phyloP scores from a whole-genome alignment of 2,329 filamentous ascomycete species.

The Colletotrichum cereale region DNA sequence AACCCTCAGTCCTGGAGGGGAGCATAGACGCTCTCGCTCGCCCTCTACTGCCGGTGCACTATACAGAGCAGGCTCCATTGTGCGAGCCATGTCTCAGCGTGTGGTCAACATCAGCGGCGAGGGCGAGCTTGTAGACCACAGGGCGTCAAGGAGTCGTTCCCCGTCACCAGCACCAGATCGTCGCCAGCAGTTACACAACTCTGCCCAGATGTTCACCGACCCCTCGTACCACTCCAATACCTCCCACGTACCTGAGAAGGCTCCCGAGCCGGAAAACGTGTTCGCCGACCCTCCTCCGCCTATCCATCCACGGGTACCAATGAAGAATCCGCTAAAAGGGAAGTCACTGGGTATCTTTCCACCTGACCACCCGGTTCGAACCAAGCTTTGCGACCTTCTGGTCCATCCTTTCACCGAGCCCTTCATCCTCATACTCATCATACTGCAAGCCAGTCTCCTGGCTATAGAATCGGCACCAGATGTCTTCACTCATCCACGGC shows the following conservation, averaged over 20 bases:
- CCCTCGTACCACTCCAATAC: conserved; percentile 66
- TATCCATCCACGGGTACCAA: conserved; percentile 50
- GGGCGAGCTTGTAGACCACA: conserved; percentile 82
- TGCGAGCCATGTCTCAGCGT: conserved; percentile 92
- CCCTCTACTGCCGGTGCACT: conserved; percentile 74
- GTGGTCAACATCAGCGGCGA: conserved; percentile 98
- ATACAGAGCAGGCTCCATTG: conserved; percentile 78
- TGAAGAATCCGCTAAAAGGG: conserved; percentile 85
- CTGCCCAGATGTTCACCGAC: conserved; percentile 54
- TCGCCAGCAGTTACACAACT: conserved; percentile 56
- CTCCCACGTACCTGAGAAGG: conserved; percentile 62
- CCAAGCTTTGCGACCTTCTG: conserved; percentile 83
- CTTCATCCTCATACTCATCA: conserved; percentile 85
- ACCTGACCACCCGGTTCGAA: conserved; percentile 80
- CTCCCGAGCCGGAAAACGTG: conserved; percentile 48
- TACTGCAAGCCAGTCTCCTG: conserved; percentile 89
- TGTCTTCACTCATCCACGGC: conserved; percentile 74
- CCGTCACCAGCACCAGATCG: conserved; percentile 67
- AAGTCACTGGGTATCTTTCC: conserved; percentile 88
- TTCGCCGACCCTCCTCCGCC: conserved; percentile 49
- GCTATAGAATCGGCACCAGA: conserved; percentile 83
- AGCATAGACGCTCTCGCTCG: conserved; percentile 68
- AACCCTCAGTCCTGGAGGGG: conserved; percentile 64
- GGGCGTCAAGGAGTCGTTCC: conserved; percentile 71
- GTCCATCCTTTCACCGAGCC: conserved; percentile 91